Evolutionary conservation across 2,329 filamentous ascomycete genomes (phyloP).

Genomic region (Boeremia lycopersici): DNA sequence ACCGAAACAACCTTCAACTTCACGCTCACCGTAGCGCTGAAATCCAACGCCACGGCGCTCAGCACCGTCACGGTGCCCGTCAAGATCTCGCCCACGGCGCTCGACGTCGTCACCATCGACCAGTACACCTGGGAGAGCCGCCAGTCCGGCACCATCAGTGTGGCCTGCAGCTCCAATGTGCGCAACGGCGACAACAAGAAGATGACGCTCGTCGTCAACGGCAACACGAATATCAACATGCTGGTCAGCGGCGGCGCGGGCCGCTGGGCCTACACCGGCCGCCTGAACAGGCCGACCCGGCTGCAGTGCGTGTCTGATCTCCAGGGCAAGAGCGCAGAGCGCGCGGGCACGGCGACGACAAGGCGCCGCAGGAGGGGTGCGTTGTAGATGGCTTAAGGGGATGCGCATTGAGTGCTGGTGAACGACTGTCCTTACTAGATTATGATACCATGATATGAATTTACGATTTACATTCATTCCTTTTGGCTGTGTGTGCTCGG

Average conservation of each 20-base stretch:
- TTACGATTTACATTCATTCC: too few relatives aligned
- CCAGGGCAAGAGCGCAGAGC: constrained; percentile 28
- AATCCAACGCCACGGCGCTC: constrained; percentile 27
- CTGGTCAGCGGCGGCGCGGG: constrained; percentile 29
- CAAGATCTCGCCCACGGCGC: constrained; percentile 28
- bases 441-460: too few relatives aligned
- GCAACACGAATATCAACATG: constrained; percentile 28
- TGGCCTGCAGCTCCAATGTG: constrained; percentile 45
- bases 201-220: constrained; percentile 39
- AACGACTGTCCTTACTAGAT: too few relatives aligned
- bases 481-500: too few relatives aligned
- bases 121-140: constrained; percentile 40
- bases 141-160: constrained; percentile 40
- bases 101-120: constrained; percentile 41
- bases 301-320: constrained; percentile 36
- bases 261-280: constrained; percentile 34
- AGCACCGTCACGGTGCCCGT: constrained; percentile 39
- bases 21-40: constrained; percentile 35
- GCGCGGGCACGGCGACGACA: constrained; percentile 27
- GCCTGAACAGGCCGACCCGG: constrained; percentile 37
- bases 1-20: constrained; percentile 35
- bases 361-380: constrained; percentile 9
- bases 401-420: too few relatives aligned
- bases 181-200: constrained; percentile 38
- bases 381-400: not conserved